phyloP scores from a whole-genome alignment of 176 grass and related monocot species.

The Oryza rufipogon region DNA sequence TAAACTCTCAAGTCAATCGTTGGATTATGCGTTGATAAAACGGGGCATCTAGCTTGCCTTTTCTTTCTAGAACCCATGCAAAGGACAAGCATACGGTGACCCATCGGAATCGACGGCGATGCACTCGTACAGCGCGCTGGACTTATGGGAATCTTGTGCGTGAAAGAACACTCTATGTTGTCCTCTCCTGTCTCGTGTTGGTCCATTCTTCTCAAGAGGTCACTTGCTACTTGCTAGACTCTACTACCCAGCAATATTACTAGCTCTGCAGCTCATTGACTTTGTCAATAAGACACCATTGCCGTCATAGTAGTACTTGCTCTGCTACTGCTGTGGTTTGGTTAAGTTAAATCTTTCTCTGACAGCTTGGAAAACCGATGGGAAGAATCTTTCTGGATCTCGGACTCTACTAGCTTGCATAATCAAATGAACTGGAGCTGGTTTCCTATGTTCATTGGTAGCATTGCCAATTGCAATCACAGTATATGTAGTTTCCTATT shows the following conservation, averaged over 20 bases:
- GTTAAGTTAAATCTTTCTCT: slow-evolving; percentile 23
- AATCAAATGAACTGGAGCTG: slow-evolving; percentile 38
- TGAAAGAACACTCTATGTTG: slow-evolving; percentile 52
- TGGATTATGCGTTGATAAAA: slow-evolving; percentile 41
- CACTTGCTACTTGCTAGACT: not conserved
- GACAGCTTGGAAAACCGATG: slow-evolving; percentile 48
- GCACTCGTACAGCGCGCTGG: slow-evolving; percentile 6
- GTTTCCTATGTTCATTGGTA: slow-evolving; percentile 36
- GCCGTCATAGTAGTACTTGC: slow-evolving; percentile 9
- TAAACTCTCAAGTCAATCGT: slow-evolving; percentile 22
- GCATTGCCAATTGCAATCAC: not conserved
- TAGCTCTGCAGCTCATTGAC: slow-evolving; percentile 37
- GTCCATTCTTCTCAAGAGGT: slow-evolving; percentile 1
- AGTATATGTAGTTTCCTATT: not conserved
- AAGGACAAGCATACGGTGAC: not conserved
- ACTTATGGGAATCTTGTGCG: slow-evolving; percentile 40
- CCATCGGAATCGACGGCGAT: not conserved
- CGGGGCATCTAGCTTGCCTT: slow-evolving; percentile 17
- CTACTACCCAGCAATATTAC: slow-evolving; percentile 8
- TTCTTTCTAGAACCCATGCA: slow-evolving; percentile 27
- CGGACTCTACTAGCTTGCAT: slow-evolving; percentile 33
- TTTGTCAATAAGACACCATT: slow-evolving; percentile 35
- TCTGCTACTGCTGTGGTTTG: not conserved
- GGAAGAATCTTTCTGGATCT: slow-evolving; percentile 62
- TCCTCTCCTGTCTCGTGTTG: slow-evolving; percentile 23